Conservation (phyloP, 2,329 filamentous ascomycete species). For the Pseudogymnoascus sp. region DNA sequence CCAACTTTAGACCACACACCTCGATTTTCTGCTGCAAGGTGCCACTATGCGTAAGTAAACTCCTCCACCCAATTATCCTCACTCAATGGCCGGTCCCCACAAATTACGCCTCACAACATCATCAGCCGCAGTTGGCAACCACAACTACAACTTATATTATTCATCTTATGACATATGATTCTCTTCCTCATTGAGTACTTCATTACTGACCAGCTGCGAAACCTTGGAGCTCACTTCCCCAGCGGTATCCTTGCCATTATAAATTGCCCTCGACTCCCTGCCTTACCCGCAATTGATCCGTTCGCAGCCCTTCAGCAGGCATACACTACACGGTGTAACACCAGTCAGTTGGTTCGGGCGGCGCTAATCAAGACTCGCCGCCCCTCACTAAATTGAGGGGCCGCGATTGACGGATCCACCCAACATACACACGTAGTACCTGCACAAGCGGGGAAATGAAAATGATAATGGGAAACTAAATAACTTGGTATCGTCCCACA, state of each 20-base stretch:
- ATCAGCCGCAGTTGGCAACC: no score
- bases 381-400: background rate
- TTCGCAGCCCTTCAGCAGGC: background rate
- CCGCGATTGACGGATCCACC: background rate
- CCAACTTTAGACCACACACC: background rate
- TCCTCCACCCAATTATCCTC: no score
- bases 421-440: background rate
- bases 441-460: no score
- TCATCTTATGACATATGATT: no score
- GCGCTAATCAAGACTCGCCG: background rate
- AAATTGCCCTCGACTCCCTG: background rate
- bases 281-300: constrained; percentile 1
- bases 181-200: background rate
- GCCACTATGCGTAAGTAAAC: background rate
- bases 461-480: no score
- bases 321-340: no score
- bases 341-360: background rate
- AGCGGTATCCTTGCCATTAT: background rate
- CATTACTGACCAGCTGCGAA: background rate
- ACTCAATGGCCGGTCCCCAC: no score
- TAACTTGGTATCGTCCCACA: no score
- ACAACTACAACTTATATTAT: no score
- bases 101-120: no score
- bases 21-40: background rate
- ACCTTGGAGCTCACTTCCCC: background rate